Evolutionary conservation across 2,329 filamentous ascomycete species (phyloP), one percentile per base, ranked within the genome.

Genomic region (Colletotrichum higginsianum): DNA sequence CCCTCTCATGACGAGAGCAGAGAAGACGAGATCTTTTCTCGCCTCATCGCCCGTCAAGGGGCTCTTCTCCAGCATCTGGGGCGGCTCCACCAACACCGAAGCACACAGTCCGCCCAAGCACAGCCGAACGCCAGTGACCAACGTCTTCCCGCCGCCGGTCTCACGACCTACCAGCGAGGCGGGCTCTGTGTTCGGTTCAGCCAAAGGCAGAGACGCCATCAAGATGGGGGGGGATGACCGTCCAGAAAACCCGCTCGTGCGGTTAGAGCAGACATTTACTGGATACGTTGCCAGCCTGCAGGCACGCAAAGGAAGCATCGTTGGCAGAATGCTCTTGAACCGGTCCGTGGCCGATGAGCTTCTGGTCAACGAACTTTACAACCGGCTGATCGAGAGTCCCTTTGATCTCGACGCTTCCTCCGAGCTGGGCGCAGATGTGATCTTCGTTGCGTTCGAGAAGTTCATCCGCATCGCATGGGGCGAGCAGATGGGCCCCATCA

Each of bases 391-490:
- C 21, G 95, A 98, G 79, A 93, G 93, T 74, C 94, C 95, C 0
- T 92, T 90, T 63, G 94, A 94, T 77, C 88, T 93, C 74, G 93
- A 97, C 64, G 86, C 91, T 12, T 90, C 93, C 2, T 88, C 91
- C 0, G 94, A 98, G 71, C 87, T 94, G 11, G 89, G 91, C 3
- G 90, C 96, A 11, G 95, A 98, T 77, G 91, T 96, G 23, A 88
- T 98, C 6, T 97, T 98, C 78, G 93, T 93, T 35, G 93, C 95
- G 0, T 98, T 98, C 79, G 95, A 98, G 80, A 98, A 97, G 73
- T 98, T 98, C 76, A 84, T 98, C 72, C 91, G 91, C 70, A 92
- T 95, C 74, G 95, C 94, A 15, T 98, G 96, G 96, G 91, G 89
- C 71, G 93, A 96, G 75, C 92, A 94, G 76, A 95, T 98, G 86